Conservation (phyloP, 768 basidiomycete species). For the Rhizopogon sp. region DNA sequence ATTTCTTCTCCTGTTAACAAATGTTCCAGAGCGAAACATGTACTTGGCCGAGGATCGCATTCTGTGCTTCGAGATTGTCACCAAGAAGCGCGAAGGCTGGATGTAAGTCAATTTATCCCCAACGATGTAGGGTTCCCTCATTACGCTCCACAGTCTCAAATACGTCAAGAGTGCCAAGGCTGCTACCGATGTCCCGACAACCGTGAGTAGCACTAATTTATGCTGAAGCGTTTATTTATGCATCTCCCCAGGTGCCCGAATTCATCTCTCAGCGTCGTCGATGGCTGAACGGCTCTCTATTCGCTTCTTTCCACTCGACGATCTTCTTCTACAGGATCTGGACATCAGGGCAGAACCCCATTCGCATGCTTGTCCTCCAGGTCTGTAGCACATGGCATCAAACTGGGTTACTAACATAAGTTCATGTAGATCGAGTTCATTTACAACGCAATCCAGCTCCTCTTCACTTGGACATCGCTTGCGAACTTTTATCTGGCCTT, state of each 20-base stretch:
- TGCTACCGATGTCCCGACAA: conserved; percentile 91
- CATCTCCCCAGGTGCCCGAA: conserved; percentile 59
- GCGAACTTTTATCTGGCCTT: conserved; percentile 94
- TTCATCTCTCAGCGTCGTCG: conserved; percentile 93
- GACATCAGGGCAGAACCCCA: conserved; percentile 85
- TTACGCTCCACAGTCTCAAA: conserved; percentile 47
- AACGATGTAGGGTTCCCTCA: background rate
- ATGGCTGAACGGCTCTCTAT: conserved; percentile 87
- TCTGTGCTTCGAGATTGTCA: conserved; percentile 90
- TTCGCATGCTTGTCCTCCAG: conserved; percentile 75
- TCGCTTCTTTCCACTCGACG: conserved; percentile 90
- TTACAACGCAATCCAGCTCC: conserved; percentile 83
- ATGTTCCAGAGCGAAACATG: conserved; percentile 69
- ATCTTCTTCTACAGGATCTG: conserved; percentile 86
- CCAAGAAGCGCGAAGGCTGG: conserved; percentile 83
- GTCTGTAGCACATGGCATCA: conserved; percentile 11
- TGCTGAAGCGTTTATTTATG: background rate
- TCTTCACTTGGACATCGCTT: conserved; percentile 93
- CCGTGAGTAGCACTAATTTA: conserved; percentile 32
- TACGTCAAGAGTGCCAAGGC: conserved; percentile 95
- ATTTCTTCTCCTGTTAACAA: background rate
- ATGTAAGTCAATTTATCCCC: conserved; percentile 41
- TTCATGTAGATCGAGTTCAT: conserved; percentile 72
- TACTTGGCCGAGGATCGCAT: conserved; percentile 90
- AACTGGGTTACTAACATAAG: background rate